Conservation (phyloP, 305 asterid species). For the Fraxinus latifolia region DNA sequence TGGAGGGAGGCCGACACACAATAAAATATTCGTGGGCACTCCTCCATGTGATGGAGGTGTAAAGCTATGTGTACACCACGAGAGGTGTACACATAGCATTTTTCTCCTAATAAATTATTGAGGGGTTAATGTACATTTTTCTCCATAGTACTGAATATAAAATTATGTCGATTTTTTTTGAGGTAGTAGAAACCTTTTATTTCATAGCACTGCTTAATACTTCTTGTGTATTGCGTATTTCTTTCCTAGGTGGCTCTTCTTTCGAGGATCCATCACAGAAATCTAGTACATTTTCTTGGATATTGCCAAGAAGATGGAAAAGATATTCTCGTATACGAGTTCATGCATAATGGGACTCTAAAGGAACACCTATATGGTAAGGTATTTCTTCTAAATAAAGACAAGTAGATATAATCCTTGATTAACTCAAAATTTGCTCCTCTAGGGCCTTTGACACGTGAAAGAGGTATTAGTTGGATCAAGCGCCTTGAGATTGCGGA, state of each 20-base stretch:
- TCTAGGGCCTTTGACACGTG: constrained; percentile 66
- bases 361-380: constrained; percentile 92
- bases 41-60: no score
- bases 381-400: constrained; percentile 2
- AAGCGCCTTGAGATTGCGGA: constrained; percentile 95
- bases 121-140: background rate
- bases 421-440: constrained; percentile 10
- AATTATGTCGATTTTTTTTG: background rate
- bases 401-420: background rate
- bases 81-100: no score
- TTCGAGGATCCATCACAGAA: constrained; percentile 95
- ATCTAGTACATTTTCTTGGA: constrained; percentile 90
- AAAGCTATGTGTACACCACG: no score
- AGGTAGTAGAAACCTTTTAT: background rate
- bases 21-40: no score
- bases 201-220: background rate
- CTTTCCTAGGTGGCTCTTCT: constrained; percentile 80
- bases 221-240: background rate
- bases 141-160: background rate
- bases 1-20: no score
- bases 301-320: constrained; percentile 94
- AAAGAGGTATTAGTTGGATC: constrained; percentile 75
- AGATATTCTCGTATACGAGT: constrained; percentile 83
- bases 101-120: background rate
- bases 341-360: constrained; percentile 94